These are phyloP conservation scores for Chalciporus sp. DNA, from an alignment of 1,284 basidiomycete genomes.

Conservation along the genomic window DNA sequence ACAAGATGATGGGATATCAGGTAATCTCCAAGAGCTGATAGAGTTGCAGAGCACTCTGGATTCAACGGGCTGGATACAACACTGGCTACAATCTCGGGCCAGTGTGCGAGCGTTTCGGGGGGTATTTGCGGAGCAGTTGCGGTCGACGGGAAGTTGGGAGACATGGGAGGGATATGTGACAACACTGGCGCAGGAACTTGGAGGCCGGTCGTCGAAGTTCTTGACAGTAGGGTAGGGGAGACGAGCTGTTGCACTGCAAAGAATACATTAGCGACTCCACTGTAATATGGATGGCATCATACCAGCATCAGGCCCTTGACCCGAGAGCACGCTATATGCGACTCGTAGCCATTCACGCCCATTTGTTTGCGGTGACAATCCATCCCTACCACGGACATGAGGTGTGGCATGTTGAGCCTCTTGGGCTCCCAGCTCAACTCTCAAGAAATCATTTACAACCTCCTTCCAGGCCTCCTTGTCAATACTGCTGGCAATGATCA, in stretches of 20 bases:
- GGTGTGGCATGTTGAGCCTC: slow-evolving; percentile 25
- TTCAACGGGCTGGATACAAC: slow-evolving; percentile 77
- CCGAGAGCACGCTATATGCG: slow-evolving; percentile 86
- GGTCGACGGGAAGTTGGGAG: slow-evolving; percentile 60
- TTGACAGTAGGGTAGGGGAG: slow-evolving; percentile 57
- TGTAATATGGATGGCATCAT: slow-evolving; percentile 25
- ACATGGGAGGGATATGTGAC: slow-evolving; percentile 56
- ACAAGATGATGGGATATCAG: slow-evolving; percentile 72
- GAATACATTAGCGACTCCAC: slow-evolving; percentile 5
- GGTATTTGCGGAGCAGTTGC: slow-evolving; percentile 50
- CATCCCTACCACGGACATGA: slow-evolving; percentile 18
- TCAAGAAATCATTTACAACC: slow-evolving; percentile 85
- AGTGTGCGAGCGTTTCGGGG: slow-evolving; percentile 64
- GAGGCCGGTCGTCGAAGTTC: slow-evolving; percentile 35
- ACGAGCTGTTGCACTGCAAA: slow-evolving; percentile 74
- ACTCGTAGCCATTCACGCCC: slow-evolving; percentile 77
- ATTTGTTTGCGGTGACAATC: slow-evolving; percentile 34
- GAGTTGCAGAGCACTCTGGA: slow-evolving; percentile 66
- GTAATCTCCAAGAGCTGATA: slow-evolving; percentile 88
- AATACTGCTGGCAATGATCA: slow-evolving; percentile 92
- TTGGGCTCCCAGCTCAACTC: slow-evolving; percentile 68
- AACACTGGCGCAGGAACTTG: slow-evolving; percentile 42
- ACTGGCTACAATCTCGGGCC: slow-evolving; percentile 88
- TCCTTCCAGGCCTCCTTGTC: slow-evolving; percentile 95
- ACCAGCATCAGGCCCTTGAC: slow-evolving; percentile 79